Conservation (phyloP, 2,329 filamentous ascomycete species). For the Beauveria caledonica region DNA sequence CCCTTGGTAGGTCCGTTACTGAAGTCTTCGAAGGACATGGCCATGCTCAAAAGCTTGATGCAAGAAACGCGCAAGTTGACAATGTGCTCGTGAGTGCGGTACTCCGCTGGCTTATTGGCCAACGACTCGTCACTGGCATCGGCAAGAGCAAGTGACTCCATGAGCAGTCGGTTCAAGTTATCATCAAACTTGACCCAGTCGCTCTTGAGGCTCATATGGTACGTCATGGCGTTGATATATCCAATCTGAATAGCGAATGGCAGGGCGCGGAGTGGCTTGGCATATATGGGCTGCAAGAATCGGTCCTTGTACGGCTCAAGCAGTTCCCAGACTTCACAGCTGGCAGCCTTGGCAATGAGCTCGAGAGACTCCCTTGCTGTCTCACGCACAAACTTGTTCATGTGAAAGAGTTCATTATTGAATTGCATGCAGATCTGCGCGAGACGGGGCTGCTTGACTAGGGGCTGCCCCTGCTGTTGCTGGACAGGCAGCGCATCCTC, state of each 20-base stretch:
- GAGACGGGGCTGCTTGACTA: conserved; percentile 50
- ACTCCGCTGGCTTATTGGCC: conserved; percentile 86
- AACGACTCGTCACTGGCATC: conserved; percentile 92
- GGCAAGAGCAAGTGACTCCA: conserved; percentile 88
- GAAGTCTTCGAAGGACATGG: conserved; percentile 90
- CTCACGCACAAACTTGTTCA: conserved; percentile 90
- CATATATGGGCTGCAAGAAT: conserved; percentile 84
- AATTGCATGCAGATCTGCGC: conserved; percentile 75
- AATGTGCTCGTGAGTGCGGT: conserved; percentile 91
- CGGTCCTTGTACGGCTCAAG: conserved; percentile 85
- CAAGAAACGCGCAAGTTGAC: conserved; percentile 87
- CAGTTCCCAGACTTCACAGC: conserved; percentile 76
- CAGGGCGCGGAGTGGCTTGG: conserved; percentile 85
- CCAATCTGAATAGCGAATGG: conserved; percentile 95
- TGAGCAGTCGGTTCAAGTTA: conserved; percentile 76
- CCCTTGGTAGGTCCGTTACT: conserved; percentile 58
- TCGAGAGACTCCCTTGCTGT: conserved; percentile 75
- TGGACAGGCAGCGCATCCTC: conserved; percentile 49
- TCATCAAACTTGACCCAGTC: conserved; percentile 91
- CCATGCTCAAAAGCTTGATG: conserved; percentile 84
- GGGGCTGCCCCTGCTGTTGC: conserved; percentile 35
- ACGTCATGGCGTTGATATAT: conserved; percentile 96
- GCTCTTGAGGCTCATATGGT: conserved; percentile 80
- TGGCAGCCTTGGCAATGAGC: conserved; percentile 70
- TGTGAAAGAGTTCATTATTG: conserved; percentile 82